Evolutionary conservation across 2,329 filamentous ascomycete species (phyloP).

Genomic region (Fonsecaea monophora): DNA sequence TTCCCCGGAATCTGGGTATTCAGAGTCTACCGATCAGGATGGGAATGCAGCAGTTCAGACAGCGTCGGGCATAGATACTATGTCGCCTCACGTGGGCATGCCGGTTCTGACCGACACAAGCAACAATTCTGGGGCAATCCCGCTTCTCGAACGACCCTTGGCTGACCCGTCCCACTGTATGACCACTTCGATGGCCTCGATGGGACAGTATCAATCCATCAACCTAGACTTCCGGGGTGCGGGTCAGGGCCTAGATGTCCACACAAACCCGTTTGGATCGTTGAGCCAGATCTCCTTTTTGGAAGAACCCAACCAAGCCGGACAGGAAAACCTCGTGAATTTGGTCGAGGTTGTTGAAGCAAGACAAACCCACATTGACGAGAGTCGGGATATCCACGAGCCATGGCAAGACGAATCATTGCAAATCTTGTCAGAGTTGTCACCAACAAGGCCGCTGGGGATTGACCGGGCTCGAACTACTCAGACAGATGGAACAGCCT

Average conservation of each 20-base stretch:
- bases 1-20: neutral
- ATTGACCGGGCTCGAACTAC: slow-evolving; percentile 13
- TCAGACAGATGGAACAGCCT: slow-evolving; percentile 15
- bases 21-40: neutral
- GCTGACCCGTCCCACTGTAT: slow-evolving; percentile 24
- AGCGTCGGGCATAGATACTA: neutral
- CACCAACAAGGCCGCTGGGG: neutral
- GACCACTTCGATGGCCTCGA: slow-evolving; percentile 36
- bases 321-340: slow-evolving; percentile 12
- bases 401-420: slow-evolving; percentile 2
- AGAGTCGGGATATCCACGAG: neutral
- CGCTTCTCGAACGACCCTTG: slow-evolving; percentile 19
- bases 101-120: slow-evolving; percentile 1
- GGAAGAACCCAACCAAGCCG: slow-evolving; percentile 22
- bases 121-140: slow-evolving; percentile 11
- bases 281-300: slow-evolving; percentile 36
- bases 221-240: slow-evolving; percentile 36
- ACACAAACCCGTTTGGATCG: slow-evolving; percentile 38
- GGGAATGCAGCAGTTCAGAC: neutral
- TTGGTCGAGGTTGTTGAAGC: slow-evolving; percentile 8
- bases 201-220: slow-evolving; percentile 39
- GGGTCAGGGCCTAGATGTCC: slow-evolving; percentile 29
- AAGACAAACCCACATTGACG: neutral
- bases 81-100: neutral
- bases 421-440: slow-evolving; percentile 8